Base-by-base conservation (phyloP, 192 early-diverging fungal species). In the Diversispora epigaea region DNA sequence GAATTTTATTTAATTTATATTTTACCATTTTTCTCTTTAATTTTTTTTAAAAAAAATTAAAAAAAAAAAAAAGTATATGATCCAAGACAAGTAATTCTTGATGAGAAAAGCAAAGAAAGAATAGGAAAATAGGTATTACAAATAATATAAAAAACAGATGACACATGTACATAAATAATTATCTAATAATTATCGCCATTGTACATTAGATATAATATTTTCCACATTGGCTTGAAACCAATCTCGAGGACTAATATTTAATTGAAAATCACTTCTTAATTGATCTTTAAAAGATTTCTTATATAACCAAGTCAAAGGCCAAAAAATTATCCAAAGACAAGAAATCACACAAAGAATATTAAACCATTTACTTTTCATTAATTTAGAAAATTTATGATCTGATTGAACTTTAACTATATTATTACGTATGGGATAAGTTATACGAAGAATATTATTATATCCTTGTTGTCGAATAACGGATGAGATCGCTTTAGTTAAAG, bases 351-450 rank as follows among this genome's bases (percentile, higher is more conserved):
- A 80, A 43, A 83, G 46, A 12, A 69, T n/a, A 55, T 77, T 73
- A 47, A 75, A 76, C 77, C 77, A 80, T 12, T 12, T 47, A 21
- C 70, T 75, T 21, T 65, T 66, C 66, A 78, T 57, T 50, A 83
- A 79, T 8, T 40, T 64, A 6, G 77, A 66, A 1, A 83, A 52
- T 11, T 76, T 76, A n/a, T 77, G 76, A 25, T 77, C 12, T 8
- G 79, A 78, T 6, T 77, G 56, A 4, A 83, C 82, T 2, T 44
- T 25, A 47, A 83, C 73, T 3, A 54, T 58, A 41, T 80, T 66
- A 69, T 83, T 80, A 8, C 49, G 75, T 6, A 79, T 66, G 19
- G 79, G 79, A 57, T 73, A 83, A 0, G 82, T 78, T n/a, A 83
- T 79, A 54, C 74, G 74, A 15, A 83, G 63, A n/a, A 69, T 58